Evolutionary conservation across 345 rosid genomes (phyloP).

Genomic region (Salix arbutifolia): DNA sequence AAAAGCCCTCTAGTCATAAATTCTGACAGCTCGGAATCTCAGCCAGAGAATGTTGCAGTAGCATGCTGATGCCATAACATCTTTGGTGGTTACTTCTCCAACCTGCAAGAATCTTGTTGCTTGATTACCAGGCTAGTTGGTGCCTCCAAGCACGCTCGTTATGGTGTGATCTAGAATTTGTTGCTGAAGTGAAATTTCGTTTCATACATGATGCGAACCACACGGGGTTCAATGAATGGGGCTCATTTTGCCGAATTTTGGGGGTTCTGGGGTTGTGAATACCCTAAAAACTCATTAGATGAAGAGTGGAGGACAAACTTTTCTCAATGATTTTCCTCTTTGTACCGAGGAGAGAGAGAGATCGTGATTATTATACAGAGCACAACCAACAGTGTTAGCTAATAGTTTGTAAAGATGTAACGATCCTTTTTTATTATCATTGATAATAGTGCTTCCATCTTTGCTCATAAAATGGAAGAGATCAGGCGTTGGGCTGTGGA

Average conservation of each 20-base stretch:
- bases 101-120: neutral
- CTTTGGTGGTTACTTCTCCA: neutral
- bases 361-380: neutral
- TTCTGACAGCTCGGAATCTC: constrained; percentile 29
- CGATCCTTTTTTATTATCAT: neutral
- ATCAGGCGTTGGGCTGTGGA: neutral
- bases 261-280: neutral
- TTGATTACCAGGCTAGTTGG: neutral
- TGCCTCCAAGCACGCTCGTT: neutral
- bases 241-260: neutral
- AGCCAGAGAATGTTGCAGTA: constrained; percentile 44
- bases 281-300: neutral
- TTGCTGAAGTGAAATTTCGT: neutral
- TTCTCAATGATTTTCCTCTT: neutral
- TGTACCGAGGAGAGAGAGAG: neutral
- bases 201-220: neutral
- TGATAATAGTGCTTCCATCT: neutral
- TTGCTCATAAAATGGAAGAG: neutral
- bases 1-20: constrained; percentile 58
- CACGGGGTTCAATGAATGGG: neutral
- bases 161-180: neutral
- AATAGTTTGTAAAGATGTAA: neutral
- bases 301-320: neutral
- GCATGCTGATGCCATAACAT: constrained; percentile 17
- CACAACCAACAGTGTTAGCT: neutral